A percentile compares a stretch with the other conserved stretches of the same genome.
phyloP scores from a whole-genome alignment of 148 eudicot species.

The Diospyros kaki region DNA sequence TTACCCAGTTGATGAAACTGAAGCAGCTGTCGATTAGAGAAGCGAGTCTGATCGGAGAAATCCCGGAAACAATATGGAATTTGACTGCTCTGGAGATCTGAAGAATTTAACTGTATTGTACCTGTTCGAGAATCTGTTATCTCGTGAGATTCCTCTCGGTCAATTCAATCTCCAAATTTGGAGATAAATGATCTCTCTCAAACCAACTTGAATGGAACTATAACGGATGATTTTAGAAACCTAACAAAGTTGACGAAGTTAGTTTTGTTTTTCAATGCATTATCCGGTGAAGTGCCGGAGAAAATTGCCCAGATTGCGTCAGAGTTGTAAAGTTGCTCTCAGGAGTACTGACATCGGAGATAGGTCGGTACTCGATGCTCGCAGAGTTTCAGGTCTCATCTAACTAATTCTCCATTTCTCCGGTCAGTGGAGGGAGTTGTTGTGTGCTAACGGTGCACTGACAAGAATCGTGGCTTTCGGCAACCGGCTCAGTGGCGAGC shows the following conservation, averaged over 20 bases:
- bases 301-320: background rate
- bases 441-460: slow-evolving; percentile 23
- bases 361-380: background rate
- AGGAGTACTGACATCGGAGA: background rate
- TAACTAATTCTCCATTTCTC: slow-evolving; percentile 18
- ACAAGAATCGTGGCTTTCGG: slow-evolving; percentile 15
- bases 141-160: slow-evolving; percentile 4
- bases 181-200: background rate
- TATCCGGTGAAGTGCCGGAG: background rate
- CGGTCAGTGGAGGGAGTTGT: slow-evolving; percentile 18
- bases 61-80: slow-evolving; percentile 5
- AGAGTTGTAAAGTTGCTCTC: background rate
- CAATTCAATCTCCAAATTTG: background rate
- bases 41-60: slow-evolving; percentile 4
- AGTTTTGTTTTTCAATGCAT: background rate
- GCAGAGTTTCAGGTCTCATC: slow-evolving; percentile 16
- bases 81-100: background rate
- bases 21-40: background rate
- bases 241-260: background rate
- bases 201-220: background rate
- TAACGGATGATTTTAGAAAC: background rate
- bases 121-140: slow-evolving; percentile 2
- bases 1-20: slow-evolving; percentile 6
- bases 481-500: slow-evolving; percentile 27
- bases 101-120: slow-evolving; percentile 2